Base-by-base conservation (phyloP, 345 rosid species). In the Firmiana major region DNA sequence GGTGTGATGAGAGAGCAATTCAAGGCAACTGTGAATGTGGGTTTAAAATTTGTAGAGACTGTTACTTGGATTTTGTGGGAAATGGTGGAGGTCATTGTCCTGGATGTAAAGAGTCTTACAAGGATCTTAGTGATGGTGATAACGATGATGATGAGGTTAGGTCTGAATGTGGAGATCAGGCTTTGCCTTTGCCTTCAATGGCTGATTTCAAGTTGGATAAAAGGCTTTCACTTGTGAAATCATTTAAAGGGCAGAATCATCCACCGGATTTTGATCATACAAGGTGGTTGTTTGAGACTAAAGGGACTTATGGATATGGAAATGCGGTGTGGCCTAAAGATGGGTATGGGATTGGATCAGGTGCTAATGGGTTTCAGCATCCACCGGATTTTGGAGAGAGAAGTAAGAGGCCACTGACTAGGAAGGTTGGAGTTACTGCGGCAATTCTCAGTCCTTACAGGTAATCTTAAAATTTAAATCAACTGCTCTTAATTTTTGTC, bases 271-370 rank as follows among this genome's bases (percentile, higher is more conserved):
- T 92, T 57, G 97, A 92, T 80, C 97, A 92, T 40, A 86, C 90
- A 0, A 76, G 92, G 28, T 92, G 94, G 94, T 80, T 92, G 90
- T 92, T 92, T 68, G 94, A 92, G 88, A 92, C 97, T 21, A 92
- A 90, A 79, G 97, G 92, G 21, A 92, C 97, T 76, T 92, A 92
- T 59, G 92, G 97, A 2, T 92, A 92, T 76, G 92, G 97, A 5
- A 92, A 90, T 45, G 97, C 97, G 0, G 87, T 92, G 80, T 90
- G 97, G 94, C 97, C 92, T 76, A 92, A 92, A 81, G 92, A 92
- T 74, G 92, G 88, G n/a, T 87, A 85, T 83, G 96, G 90, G 16
- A 83, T 70, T 45, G 92, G 90, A 53, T 80, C 86, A 8, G 88
- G 88, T 75, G 87, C 72, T 67, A 90, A 89, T 80, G 97, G 88